Evolutionary conservation across 768 basidiomycete genomes (phyloP), one percentile per base, ranked within the genome.

Genomic region (Leccinum fibrillosum): DNA sequence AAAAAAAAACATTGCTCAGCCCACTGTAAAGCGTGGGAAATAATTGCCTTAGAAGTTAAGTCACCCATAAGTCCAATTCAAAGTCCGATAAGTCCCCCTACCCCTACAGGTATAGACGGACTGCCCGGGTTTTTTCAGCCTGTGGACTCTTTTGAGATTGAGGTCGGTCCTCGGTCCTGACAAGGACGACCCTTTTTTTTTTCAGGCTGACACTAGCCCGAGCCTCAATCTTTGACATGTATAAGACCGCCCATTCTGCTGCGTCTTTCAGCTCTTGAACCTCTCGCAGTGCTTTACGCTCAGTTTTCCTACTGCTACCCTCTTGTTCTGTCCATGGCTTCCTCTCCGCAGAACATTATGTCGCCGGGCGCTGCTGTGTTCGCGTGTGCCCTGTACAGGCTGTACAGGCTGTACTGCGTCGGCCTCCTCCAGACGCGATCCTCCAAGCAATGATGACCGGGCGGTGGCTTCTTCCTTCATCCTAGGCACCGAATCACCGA

Each of bases 261-360:
- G 37, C 37, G 17, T 37, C 17, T 37, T 17, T 37, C 37, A 8
- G 7, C 17, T 37, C 37, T 37, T 17, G 37, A 17, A 21, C 21
- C 21, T 21, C 21, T 21, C 21, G 21, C 21, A 21, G 21, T 21
- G 21, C 21, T 21, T 21, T 37, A 23, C 15, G 45, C 42, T 51
- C 15, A 25, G 7, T 19, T 42, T 26, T 49, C 50, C 25, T 44
- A 7, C 21, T 42, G 10, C 48, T 45, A n/a, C 57, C 49, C 25
- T 32, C n/a, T 56, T 28, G 48, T 52, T 50, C 32, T 56, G 10
- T 30, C 50, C 4, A 63, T 67, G 60, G 21, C 42, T 51, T 23
- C 45, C 10, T 25, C 56, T 35, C 42, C 9, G 26, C 50, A 35
- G 9, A 49, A 59, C 25, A n/a, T 44, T 37, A 39, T 39, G 15